phyloP scores from a whole-genome alignment of 140 eudicot genomes.

The Senecio squalidus region DNA sequence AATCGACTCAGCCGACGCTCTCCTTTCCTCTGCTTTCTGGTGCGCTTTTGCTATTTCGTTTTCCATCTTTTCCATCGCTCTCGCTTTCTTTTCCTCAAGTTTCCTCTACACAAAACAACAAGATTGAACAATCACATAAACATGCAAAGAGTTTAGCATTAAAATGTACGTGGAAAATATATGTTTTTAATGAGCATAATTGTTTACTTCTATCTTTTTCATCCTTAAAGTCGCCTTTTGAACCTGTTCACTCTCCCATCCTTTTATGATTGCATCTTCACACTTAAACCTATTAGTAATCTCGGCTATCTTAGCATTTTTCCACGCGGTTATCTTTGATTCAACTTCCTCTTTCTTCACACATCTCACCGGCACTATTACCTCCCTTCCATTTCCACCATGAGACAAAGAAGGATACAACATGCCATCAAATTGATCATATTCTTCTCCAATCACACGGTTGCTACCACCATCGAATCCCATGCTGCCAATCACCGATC shows the following conservation, averaged over 20 bases:
- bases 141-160: background rate
- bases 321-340: constrained; percentile 80
- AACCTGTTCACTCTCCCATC: constrained; percentile 75
- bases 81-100: constrained; percentile 84
- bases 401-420: constrained; percentile 29
- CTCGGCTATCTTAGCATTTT: constrained; percentile 79
- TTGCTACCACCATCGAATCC: constrained; percentile 20
- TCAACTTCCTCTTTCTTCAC: constrained; percentile 90
- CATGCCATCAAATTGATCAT: constrained; percentile 15
- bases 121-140: background rate
- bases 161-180: background rate
- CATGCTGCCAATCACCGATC: constrained; percentile 37
- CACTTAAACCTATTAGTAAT: constrained; percentile 71
- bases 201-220: constrained; percentile 69
- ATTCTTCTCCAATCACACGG: constrained; percentile 9
- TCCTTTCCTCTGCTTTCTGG: constrained; percentile 81
- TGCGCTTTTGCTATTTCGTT: constrained; percentile 87
- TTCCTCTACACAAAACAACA: constrained; percentile 47
- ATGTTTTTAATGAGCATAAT: background rate
- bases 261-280: constrained; percentile 69
- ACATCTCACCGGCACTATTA: constrained; percentile 22
- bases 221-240: constrained; percentile 62
- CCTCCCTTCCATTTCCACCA: constrained; percentile 4
- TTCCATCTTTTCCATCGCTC: constrained; percentile 81
- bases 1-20: constrained; percentile 67